Base-by-base conservation (phyloP, 208 protist species). In the Herpetomonas muscarum region DNA sequence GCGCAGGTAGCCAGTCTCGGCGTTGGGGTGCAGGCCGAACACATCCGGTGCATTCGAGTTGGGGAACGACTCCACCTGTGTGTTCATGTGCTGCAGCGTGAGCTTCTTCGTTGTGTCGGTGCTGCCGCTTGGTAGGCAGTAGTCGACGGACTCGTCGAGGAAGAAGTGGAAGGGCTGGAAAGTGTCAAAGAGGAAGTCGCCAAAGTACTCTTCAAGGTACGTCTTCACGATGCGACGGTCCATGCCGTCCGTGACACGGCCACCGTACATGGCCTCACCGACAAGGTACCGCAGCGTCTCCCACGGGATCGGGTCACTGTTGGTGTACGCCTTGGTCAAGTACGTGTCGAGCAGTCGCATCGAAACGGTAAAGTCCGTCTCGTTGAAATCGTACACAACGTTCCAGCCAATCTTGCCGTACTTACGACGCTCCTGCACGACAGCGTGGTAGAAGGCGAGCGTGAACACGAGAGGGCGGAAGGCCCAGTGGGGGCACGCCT, bases 121-220 rank as follows among this genome's bases (percentile, higher is more conserved):
- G 61, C 74, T 89, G 26, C 77, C 78, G 26, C 79, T 29, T 29
- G 97, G 97, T 59, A 98, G 79, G 60, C 75, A 79, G 74, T 99
- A 99, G 62, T 97, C 83, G 10, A 93, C 83, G 12, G 85, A 71
- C 6, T 74, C 74, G 70, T 91, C 81, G n/a, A 68, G 28, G 58
- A 96, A 99, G 78, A 99, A 99, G 79, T 97, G 87, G 79, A 99
- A 99, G 17, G 94, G 87, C 76, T 99, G 98, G 83, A 98, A 99
- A 42, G 89, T 93, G 71, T 99, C 98, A 70, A 99, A 99, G 28
- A 99, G 79, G 74, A 99, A 99, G 72, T 99, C 98, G 39, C 98
- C 98, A 74, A 99, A 96, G 85, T 99, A 99, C 87, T 99, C 98
- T 55, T 99, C 90, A 7, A 99, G 75, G 75, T 99, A 99, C 22